Base-by-base conservation (phyloP, 768 basidiomycete genomes). In the Lactarius vividus region DNA sequence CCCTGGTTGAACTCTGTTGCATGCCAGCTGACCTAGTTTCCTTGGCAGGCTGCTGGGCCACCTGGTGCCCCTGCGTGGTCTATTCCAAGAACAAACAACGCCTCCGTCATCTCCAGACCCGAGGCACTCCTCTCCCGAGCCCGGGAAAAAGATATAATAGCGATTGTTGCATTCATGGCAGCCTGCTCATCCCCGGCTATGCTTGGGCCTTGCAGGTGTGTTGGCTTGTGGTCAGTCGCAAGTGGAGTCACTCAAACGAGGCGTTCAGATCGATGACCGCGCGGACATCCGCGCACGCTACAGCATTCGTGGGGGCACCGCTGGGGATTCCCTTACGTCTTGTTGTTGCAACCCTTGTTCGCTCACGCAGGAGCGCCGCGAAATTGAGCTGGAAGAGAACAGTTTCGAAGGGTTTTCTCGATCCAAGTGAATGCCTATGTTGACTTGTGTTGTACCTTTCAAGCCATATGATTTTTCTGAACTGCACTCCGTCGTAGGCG, bases 361-460 rank as follows among this genome's bases (percentile, higher is more conserved):
- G 20, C 79, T 85, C 56, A 77, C 77, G 0, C 84, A 85, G 71
- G 83, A 82, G 64, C 74, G 75, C 29, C 76, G 78, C 31, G 83
- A 85, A 67, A 67, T 85, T 10, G 78, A 79, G 71, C 71, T 80
- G 61, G 83, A 84, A 69, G 83, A 83, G 72, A 73, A 74, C 64
- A 79, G 77, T 65, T 68, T 74, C 23, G 28, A 46, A 26, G 42
- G 18, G 46, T 28, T 15, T 31, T 57, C 35, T 57, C 23, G 8
- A 10, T 31, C 29, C 29, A 31, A 31, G 29, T 31, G 59, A 39
- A n/a, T 20, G 4, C 31, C 10, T 8, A 5, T 52, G 33, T 10
- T 35, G 33, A 35, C 33, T 10, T 35, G 10, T 35, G 33, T 20
- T 6, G 9, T n/a, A 20, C 10, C 18, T 46, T 11, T 23, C 2